Evolutionary conservation across 2,329 filamentous ascomycete species (phyloP).

Genomic region (Pseudogymnoascus destructans): DNA sequence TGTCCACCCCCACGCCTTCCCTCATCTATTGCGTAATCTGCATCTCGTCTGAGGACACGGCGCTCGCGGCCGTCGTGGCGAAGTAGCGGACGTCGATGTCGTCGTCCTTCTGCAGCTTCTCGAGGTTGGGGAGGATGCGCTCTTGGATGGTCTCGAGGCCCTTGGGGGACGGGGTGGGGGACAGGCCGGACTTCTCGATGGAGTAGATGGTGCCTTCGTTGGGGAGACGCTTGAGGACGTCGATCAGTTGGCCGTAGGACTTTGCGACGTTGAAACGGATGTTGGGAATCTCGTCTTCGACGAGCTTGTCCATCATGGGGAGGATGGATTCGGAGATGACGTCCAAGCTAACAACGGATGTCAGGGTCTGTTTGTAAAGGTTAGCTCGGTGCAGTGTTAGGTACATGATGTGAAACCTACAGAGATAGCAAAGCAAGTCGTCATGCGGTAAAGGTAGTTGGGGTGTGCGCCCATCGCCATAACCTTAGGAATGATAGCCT

Average conservation of each 20-base stretch:
- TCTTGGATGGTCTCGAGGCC: slow-evolving; percentile 72
- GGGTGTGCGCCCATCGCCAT: slow-evolving; percentile 97
- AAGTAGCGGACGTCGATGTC: slow-evolving; percentile 98
- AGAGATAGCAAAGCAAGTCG: slow-evolving; percentile 97
- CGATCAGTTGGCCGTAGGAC: slow-evolving; percentile 82
- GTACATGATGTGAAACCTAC: slow-evolving; percentile 43
- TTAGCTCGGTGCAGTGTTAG: slow-evolving; percentile 12
- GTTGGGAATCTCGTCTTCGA: slow-evolving; percentile 90
- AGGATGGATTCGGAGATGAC: slow-evolving; percentile 89
- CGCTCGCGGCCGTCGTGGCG: slow-evolving; percentile 70
- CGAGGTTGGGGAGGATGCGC: slow-evolving; percentile 75
- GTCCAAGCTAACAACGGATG: slow-evolving; percentile 81
- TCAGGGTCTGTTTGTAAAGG: slow-evolving; percentile 57
- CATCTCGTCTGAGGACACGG: slow-evolving; percentile 37
- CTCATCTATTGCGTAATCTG: slow-evolving; percentile 35
- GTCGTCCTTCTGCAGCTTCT: slow-evolving; percentile 92
- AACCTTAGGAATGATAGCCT: slow-evolving; percentile 95
- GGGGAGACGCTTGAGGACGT: slow-evolving; percentile 81
- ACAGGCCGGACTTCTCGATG: slow-evolving; percentile 62
- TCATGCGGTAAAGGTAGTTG: slow-evolving; percentile 99
- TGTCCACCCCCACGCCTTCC: background rate
- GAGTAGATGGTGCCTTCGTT: slow-evolving; percentile 77
- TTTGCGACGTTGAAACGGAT: slow-evolving; percentile 99
- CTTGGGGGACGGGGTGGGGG: slow-evolving; percentile 50
- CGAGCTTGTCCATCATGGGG: slow-evolving; percentile 90